Percentiles rank a stretch among this genome's conserved stretches.
phyloP scores from a whole-genome alignment of 306 rosid species.

The Purshia tridentata region DNA sequence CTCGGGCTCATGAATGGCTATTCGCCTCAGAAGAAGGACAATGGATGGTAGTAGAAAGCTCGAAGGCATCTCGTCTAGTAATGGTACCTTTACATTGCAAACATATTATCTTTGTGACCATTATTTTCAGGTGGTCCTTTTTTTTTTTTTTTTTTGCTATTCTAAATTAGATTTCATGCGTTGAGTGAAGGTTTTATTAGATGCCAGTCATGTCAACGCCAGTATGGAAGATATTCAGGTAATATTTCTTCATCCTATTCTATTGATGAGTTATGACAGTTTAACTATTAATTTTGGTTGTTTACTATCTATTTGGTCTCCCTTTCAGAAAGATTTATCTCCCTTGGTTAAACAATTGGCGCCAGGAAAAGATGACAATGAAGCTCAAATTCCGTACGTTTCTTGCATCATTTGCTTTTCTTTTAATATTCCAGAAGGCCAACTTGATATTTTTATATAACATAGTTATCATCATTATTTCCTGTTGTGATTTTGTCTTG shows the following conservation, averaged over 20 bases:
- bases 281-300: constrained; percentile 12
- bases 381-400: constrained; percentile 84
- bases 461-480: background rate
- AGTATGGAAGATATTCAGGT: constrained; percentile 95
- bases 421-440: constrained; percentile 3
- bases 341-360: constrained; percentile 77
- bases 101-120: constrained; percentile 9
- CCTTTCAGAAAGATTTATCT: constrained; percentile 83
- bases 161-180: constrained; percentile 33
- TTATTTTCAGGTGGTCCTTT: constrained; percentile 11
- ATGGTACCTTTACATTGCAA: constrained; percentile 47
- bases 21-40: constrained; percentile 96
- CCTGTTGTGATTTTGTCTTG: background rate
- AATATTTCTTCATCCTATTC: constrained; percentile 29
- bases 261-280: constrained; percentile 12
- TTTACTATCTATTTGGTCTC: constrained; percentile 31
- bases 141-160: constrained; percentile 18
- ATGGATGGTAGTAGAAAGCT: constrained; percentile 91
- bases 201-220: constrained; percentile 55
- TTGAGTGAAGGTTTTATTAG: constrained; percentile 64
- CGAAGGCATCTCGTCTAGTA: constrained; percentile 87
- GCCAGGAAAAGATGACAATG: constrained; percentile 58
- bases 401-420: constrained; percentile 26
- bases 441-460: constrained; percentile 4
- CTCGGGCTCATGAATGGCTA: constrained; percentile 84